Percentiles rank a stretch among this genome's conserved stretches.
Conservation (phyloP, 2,329 filamentous ascomycete species). For the Trichoderma brevicompactum region DNA sequence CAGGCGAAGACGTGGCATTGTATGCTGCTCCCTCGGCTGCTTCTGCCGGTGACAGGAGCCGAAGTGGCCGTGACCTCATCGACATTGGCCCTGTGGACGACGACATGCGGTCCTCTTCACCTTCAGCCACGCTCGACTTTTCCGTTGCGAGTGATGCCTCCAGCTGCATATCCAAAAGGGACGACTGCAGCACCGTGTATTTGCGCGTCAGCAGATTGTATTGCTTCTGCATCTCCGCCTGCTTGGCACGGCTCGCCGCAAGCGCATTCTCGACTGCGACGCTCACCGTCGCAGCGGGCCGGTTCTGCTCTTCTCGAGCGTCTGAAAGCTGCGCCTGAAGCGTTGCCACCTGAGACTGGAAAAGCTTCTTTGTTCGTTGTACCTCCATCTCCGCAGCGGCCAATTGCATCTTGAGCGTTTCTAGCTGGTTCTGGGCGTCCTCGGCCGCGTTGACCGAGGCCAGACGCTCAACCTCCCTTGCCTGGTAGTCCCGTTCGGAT, state of each 20-base stretch:
- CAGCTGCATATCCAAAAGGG: conserved; percentile 53
- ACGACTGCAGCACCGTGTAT: conserved; percentile 57
- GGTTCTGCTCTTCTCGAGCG: conserved; percentile 39
- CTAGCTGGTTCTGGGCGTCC: conserved; percentile 61
- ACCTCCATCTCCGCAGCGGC: conserved; percentile 54
- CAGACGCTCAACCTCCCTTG: conserved; percentile 64
- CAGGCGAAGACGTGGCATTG: conserved; percentile 51
- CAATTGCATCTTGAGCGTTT: conserved; percentile 63
- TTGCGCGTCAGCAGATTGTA: conserved; percentile 55
- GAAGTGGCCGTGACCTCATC: conserved; percentile 45
- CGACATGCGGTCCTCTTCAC: conserved; percentile 44
- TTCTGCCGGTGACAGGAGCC: conserved; percentile 53
- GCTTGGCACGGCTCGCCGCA: conserved; percentile 57
- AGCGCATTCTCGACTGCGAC: conserved; percentile 51
- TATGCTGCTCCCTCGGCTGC: conserved; percentile 47
- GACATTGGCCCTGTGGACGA: conserved; percentile 46
- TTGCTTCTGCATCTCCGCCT: conserved; percentile 58
- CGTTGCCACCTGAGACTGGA: conserved; percentile 53
- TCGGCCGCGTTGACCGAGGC: conserved; percentile 61
- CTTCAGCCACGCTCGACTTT: conserved; percentile 35
- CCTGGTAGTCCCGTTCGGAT: conserved; percentile 66
- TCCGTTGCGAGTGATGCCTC: conserved; percentile 34
- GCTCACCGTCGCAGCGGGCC: conserved; percentile 39
- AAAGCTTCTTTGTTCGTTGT: conserved; percentile 48
- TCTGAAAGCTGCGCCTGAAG: conserved; percentile 53